phyloP scores from a whole-genome alignment of 768 basidiomycete genomes.

The Suillus decipiens region DNA sequence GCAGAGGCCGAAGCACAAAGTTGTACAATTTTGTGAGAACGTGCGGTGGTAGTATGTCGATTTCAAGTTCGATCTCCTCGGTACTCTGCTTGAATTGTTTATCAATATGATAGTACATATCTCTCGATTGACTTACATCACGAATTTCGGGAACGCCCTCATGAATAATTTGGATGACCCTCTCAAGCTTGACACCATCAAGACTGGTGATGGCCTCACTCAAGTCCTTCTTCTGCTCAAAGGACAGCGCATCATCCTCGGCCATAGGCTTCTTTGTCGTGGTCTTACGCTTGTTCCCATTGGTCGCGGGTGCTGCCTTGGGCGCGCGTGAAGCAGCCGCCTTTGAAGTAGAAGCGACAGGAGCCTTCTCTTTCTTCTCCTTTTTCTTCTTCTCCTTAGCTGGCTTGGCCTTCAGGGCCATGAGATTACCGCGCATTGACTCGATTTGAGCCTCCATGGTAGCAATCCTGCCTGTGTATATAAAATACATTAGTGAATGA shows the following conservation, averaged over 20 bases:
- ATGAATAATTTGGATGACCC: constrained; percentile 94
- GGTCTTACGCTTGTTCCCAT: constrained; percentile 54
- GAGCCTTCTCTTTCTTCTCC: constrained; percentile 59
- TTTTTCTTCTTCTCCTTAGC: constrained; percentile 72
- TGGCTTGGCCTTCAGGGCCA: constrained; percentile 57
- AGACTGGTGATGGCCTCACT: constrained; percentile 91
- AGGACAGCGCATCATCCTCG: constrained; percentile 84
- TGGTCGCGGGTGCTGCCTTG: constrained; percentile 41
- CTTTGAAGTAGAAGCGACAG: constrained; percentile 69
- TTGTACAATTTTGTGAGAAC: constrained; percentile 95
- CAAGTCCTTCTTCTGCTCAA: constrained; percentile 98
- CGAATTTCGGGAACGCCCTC: constrained; percentile 92
- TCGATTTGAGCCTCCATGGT: constrained; percentile 83
- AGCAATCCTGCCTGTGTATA: constrained; percentile 62
- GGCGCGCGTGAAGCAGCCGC: constrained; percentile 46
- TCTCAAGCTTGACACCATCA: constrained; percentile 81
- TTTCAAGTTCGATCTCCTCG: constrained; percentile 98
- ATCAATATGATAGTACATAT: constrained; percentile 18
- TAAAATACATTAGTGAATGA: constrained; percentile 17
- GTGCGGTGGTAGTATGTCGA: constrained; percentile 82
- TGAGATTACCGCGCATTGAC: constrained; percentile 70
- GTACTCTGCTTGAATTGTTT: constrained; percentile 62
- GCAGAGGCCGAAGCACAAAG: constrained; percentile 83
- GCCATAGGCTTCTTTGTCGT: constrained; percentile 61
- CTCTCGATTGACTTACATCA: constrained; percentile 62